These are phyloP conservation scores for Erodium trifolium DNA, from an alignment of 441 rosid species.

Conservation along the genomic window DNA sequence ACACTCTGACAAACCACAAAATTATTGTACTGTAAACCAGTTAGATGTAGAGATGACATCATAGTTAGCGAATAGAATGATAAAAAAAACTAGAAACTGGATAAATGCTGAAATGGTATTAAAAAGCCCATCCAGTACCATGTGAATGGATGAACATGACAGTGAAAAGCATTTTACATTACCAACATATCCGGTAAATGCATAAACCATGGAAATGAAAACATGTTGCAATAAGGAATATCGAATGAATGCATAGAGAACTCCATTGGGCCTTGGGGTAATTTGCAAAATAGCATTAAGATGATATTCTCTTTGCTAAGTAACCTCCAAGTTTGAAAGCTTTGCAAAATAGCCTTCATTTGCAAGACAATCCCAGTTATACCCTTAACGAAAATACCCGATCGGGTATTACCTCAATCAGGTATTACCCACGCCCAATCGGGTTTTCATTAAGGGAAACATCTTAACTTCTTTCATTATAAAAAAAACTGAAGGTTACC, in stretches of 20 bases:
- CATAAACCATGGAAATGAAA: background rate
- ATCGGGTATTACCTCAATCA: too few relatives aligned
- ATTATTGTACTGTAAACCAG: background rate
- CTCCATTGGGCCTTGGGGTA: background rate
- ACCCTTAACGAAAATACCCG: too few relatives aligned
- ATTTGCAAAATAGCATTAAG: too few relatives aligned
- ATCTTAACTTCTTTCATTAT: too few relatives aligned
- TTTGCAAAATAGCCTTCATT: too few relatives aligned
- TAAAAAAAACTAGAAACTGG: background rate
- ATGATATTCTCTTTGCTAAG: too few relatives aligned
- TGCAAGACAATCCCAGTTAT: too few relatives aligned
- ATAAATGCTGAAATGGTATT: background rate
- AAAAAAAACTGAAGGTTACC: too few relatives aligned
- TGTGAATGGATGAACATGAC: background rate
- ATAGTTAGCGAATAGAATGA: background rate
- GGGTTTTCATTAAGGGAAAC: too few relatives aligned
- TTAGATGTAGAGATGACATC: background rate
- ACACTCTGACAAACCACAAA: too few relatives aligned
- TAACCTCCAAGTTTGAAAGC: too few relatives aligned
- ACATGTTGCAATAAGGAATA: background rate
- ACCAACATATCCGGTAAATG: background rate
- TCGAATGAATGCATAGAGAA: background rate
- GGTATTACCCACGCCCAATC: too few relatives aligned
- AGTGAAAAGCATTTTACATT: background rate
- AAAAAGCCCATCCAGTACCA: background rate